Conservation (phyloP, 2,329 filamentous ascomycete species). For the Aspergillus awamori region DNA sequence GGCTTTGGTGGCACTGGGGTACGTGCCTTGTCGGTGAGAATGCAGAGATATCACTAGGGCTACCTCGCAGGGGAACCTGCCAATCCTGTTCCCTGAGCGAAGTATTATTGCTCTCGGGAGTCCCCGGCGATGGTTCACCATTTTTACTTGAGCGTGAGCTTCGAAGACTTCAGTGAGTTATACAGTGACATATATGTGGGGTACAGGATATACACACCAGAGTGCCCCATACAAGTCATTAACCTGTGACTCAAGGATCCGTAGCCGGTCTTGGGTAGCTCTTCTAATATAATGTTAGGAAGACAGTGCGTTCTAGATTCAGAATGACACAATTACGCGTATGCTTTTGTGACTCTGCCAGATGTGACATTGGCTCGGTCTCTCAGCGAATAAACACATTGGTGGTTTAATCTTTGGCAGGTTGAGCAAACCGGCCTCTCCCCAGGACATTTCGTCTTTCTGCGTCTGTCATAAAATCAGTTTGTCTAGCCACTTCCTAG, state of each 20-base stretch:
- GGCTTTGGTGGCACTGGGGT: not conserved
- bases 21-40: constrained; percentile 2
- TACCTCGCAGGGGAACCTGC: not conserved
- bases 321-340: not conserved
- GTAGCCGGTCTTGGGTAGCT: constrained; percentile 5
- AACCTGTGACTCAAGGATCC: not conserved
- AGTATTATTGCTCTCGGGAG: not conserved
- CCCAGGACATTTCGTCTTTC: constrained; percentile 16
- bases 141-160: not conserved
- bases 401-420: constrained; percentile 12
- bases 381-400: constrained; percentile 5
- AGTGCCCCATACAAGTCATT: not conserved
- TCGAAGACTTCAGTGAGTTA: too few relatives aligned
- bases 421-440: constrained; percentile 15
- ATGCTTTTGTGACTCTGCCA: not conserved
- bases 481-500: not conserved
- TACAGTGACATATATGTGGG: not conserved
- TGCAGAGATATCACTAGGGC: not conserved
- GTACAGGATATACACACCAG: not conserved
- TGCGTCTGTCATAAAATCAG: not conserved
- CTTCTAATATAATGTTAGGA: not conserved
- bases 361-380: not conserved
- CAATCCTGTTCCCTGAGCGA: not conserved
- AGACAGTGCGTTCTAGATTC: not conserved
- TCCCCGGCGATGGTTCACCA: not conserved